Evolutionary conservation across 805 yeast genomes (phyloP), one percentile per base, ranked within the genome.

Genomic region (Metschnikowia peoriensis): DNA sequence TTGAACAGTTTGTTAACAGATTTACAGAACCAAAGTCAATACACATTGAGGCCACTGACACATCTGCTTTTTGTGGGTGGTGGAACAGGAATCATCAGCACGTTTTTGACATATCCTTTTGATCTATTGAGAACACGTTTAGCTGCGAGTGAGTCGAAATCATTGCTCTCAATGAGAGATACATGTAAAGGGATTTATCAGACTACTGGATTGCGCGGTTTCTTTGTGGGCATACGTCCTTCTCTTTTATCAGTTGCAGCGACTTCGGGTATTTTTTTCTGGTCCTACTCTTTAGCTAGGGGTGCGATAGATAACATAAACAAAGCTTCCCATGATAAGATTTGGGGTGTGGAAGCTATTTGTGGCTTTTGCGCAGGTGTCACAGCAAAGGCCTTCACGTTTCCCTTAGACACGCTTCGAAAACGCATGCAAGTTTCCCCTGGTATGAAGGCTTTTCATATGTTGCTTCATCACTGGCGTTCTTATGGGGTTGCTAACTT

Each of bases 51-150:
- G 5, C 69, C 70, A 9, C 62, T 77, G 4, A 52, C 67, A 1
- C 84, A 81, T 50, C 75, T 84, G 35, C 53, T 78, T 27, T 35
- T 87, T 0, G 81, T 88, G 6, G 99, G 99, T 0, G 81, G 88
- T 0, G 64, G 83, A 1, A 84, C 97, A 0, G 99, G 99, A 0
- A 70, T 84, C 22, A 61, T 81, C 0, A 89, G 96, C 29, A 89
- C 97, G 0, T 45, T 80, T 0, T 65, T 73, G 1, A 88, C 97
- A 1, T 94, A 94, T 65, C 99, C 99, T 0, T 84, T 89, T 61
- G 99, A 94, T 66, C 76, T 90, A n/a, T 68, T 94, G 41, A 71
- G 99, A 48, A 94, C 99, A 0, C 74, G 96, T 49, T 77, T 91
- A 46, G 96, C 90, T 0, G 93, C 92, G 3, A 84, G 84, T 61